These are phyloP conservation scores for Boletus patriciae DNA, from an alignment of 768 basidiomycete species.

Conservation along the genomic window DNA sequence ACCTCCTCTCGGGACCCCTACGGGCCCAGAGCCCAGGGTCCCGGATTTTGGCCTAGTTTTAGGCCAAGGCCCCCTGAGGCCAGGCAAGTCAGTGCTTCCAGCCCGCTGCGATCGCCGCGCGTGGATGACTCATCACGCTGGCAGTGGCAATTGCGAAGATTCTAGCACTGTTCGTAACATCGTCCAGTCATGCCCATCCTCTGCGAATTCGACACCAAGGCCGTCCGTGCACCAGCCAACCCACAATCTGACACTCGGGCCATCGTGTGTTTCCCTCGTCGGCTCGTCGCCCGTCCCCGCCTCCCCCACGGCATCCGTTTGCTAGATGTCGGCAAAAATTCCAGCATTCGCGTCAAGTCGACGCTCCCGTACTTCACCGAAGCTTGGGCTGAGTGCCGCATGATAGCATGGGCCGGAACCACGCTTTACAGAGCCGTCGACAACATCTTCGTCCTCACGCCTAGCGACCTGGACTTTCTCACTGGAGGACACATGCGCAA, in stretches of 20 bases:
- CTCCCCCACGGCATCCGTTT: conserved; percentile 14
- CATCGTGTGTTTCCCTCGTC: conserved; percentile 12
- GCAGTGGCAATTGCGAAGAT: too few relatives aligned
- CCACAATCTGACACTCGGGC: conserved; percentile 9
- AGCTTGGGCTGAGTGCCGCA: background rate
- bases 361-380: conserved; percentile 1
- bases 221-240: background rate
- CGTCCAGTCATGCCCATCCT: conserved; percentile 11
- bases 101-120: too few relatives aligned
- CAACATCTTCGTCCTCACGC: background rate
- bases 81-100: too few relatives aligned
- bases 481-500: too few relatives aligned
- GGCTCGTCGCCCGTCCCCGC: conserved; percentile 17
- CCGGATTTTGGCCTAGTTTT: too few relatives aligned
- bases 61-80: too few relatives aligned
- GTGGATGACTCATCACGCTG: too few relatives aligned
- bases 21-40: too few relatives aligned
- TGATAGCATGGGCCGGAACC: background rate
- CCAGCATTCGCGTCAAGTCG: conserved; percentile 15
- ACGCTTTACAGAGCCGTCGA: too few relatives aligned
- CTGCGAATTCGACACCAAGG: conserved; percentile 12
- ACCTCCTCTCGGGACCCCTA: too few relatives aligned
- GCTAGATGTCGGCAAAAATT: conserved; percentile 6
- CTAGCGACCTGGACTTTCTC: too few relatives aligned
- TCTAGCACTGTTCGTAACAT: too few relatives aligned